Base-by-base conservation (phyloP, 345 rosid genomes). In the Gossypium mustelinum region DNA sequence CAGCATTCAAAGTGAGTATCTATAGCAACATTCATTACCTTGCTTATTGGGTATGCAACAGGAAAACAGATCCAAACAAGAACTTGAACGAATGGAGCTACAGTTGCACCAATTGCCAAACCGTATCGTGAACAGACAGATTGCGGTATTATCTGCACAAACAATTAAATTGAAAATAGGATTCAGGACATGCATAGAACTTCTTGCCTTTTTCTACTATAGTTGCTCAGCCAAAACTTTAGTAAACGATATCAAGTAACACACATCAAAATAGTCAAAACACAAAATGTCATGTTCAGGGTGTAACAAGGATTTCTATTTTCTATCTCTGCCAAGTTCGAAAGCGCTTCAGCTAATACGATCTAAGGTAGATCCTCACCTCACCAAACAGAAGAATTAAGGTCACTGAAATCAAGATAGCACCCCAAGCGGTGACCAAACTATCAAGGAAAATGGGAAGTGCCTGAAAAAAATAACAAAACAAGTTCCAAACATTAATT, bases 341-440 rank as follows among this genome's bases (percentile, higher is more conserved):
- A 25, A 27, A 68, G 22, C 0, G 2, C 20, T 8, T 47, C 24
- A 16, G 10, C 34, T 50, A 18, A 50, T 9, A 59, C 2, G n/a
- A 61, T 17, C 59, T 3, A 64, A 50, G 51, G 41, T 58, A 13
- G 68, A 75, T 24, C 72, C 88, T 83, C 60, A 95, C 99, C 98
- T 95, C 99, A 75, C 99, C 99, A 84, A 95, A 95, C 67, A 95
- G 85, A 78, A 95, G 97, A 83, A 95, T 93, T 85, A 95, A 81
- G 20, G 99, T 95, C 22, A 95, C 99, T 11, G 98, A 95, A 51
- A 93, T 91, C 80, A 95, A 80, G 82, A 95, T 91, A 68, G 99
- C 99, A 66, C 94, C 98, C 86, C 84, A 86, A n/a, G 98, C 97
- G n/a, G 92, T 75, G 64, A 88, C 79, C 85, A 95, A 84, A 47